phyloP scores from a whole-genome alignment of 495 filamentous ascomycete genomes.

The Aspergillus mulundensis region DNA sequence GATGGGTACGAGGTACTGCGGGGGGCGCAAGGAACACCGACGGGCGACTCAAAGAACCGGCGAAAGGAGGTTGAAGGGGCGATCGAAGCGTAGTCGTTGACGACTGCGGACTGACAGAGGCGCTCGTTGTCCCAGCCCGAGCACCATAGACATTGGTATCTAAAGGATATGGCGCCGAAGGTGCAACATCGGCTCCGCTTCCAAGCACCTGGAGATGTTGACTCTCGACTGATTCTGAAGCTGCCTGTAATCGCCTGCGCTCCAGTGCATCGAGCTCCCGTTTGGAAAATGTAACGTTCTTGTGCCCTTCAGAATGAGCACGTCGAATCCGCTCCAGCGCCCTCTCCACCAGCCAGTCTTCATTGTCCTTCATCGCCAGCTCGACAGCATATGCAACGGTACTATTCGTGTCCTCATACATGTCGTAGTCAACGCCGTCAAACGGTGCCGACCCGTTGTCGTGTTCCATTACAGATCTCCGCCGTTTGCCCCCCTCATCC shows the following conservation, averaged over 20 bases:
- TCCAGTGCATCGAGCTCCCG: conserved; percentile 74
- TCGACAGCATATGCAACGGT: conserved; percentile 48
- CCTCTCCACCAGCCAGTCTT: conserved; percentile 68
- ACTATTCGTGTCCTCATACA: conserved; percentile 50
- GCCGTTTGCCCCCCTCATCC: conserved; percentile 30
- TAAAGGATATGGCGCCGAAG: conserved; percentile 21
- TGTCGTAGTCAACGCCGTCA: conserved; percentile 52
- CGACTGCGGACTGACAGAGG: conserved; percentile 31
- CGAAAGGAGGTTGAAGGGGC: conserved; percentile 26
- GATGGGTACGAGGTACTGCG: conserved; percentile 31
- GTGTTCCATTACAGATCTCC: conserved; percentile 45
- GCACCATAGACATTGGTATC: conserved; percentile 22
- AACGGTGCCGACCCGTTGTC: conserved; percentile 44
- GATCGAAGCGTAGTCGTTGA: conserved; percentile 33
- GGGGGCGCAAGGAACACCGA: conserved; percentile 27
- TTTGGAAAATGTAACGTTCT: conserved; percentile 69
- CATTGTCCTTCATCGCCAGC: conserved; percentile 57
- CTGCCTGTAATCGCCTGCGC: conserved; percentile 55
- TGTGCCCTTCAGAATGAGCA: conserved; percentile 67
- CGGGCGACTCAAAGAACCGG: conserved; percentile 22
- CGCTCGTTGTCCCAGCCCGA: conserved; percentile 22
- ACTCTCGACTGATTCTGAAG: conserved; percentile 5
- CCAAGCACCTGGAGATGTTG: conserved; percentile 16
- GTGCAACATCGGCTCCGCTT: conserved; percentile 15
- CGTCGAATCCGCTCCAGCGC: conserved; percentile 73